phyloP scores from a whole-genome alignment of 352 stramenopile genomes.

The Pythium brachiatum region DNA sequence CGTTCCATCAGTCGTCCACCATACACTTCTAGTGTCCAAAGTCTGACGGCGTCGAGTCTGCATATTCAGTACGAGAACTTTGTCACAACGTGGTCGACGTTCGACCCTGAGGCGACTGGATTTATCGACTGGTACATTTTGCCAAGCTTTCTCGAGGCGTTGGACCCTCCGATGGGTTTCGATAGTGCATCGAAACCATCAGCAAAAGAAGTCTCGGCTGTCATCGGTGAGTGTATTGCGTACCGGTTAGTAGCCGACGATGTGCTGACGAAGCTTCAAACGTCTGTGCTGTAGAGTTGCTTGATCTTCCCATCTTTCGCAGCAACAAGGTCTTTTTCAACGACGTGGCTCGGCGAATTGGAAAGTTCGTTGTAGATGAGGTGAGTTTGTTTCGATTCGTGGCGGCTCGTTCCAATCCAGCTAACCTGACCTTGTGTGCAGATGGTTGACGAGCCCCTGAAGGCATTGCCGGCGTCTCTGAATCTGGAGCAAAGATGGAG shows the following conservation, averaged over 20 bases:
- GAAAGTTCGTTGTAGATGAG: conserved; percentile 62
- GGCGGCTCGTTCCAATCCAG: neutral
- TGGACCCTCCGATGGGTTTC: conserved; percentile 73
- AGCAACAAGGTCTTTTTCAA: conserved; percentile 72
- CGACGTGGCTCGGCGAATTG: conserved; percentile 47
- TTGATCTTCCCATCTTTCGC: conserved; percentile 54
- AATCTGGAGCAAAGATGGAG: conserved; percentile 62
- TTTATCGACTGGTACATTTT: conserved; percentile 76
- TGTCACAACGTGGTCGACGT: conserved; percentile 61
- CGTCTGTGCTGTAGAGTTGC: conserved; percentile 42
- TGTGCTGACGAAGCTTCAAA: too few species aligned
- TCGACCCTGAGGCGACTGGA: conserved; percentile 82
- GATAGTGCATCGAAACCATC: conserved; percentile 33
- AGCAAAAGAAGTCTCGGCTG: conserved; percentile 40
- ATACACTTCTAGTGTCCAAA: neutral
- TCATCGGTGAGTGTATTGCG: conserved; percentile 50
- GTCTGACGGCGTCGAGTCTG: neutral
- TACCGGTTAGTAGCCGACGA: too few species aligned
- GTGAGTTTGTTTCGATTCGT: conserved; percentile 12
- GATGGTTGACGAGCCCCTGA: conserved; percentile 51
- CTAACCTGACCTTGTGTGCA: conserved; percentile 10
- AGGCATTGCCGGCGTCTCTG: conserved; percentile 40
- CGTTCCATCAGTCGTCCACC: neutral
- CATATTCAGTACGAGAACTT: conserved; percentile 72
- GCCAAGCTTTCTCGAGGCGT: conserved; percentile 51